Percentiles rank a stretch among this genome's conserved stretches.
Conservation (phyloP, 192 early-diverging fungal species). For the Coemansia sp. region DNA sequence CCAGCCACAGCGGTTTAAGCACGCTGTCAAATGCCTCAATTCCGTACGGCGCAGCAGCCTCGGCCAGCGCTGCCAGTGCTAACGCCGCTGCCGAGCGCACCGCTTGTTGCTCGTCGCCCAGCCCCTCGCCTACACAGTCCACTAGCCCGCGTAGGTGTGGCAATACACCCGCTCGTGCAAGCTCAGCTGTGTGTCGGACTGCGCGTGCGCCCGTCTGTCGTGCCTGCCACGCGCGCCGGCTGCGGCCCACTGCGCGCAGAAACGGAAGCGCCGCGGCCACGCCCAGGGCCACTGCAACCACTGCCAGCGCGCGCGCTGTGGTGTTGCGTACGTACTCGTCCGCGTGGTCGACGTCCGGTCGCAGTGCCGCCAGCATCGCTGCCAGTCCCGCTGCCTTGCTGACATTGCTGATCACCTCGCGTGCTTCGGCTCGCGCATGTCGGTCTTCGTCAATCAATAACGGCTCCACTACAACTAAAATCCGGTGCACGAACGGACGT, state of each 20-base stretch:
- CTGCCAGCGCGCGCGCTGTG: constrained; percentile 94
- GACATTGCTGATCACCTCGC: constrained; percentile 97
- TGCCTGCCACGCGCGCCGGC: constrained; percentile 97
- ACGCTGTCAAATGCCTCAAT: constrained; percentile 96
- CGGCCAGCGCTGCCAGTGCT: constrained; percentile 91
- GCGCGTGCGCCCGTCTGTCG: constrained; percentile 98
- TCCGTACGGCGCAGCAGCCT: constrained; percentile 97
- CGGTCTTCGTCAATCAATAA: constrained; percentile 97
- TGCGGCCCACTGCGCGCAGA: constrained; percentile 90
- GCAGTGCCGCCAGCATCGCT: constrained; percentile 98
- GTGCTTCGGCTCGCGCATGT: constrained; percentile 93
- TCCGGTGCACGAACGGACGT: constrained; percentile 95
- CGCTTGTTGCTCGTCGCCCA: constrained; percentile 96
- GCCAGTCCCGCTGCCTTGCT: constrained; percentile 95
- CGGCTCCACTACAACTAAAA: constrained; percentile 98
- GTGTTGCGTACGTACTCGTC: constrained; percentile 99
- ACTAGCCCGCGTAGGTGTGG: constrained; percentile 93
- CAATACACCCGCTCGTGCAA: constrained; percentile 90
- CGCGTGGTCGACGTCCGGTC: constrained; percentile 97
- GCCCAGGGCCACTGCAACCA: constrained; percentile 94
- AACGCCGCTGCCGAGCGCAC: constrained; percentile 94
- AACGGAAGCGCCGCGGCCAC: constrained; percentile 94
- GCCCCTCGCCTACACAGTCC: constrained; percentile 83
- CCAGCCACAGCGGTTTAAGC: constrained; percentile 86
- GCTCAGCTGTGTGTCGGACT: constrained; percentile 94